Conservation (phyloP, 2,329 filamentous ascomycete genomes). For the Alternaria alternata region DNA sequence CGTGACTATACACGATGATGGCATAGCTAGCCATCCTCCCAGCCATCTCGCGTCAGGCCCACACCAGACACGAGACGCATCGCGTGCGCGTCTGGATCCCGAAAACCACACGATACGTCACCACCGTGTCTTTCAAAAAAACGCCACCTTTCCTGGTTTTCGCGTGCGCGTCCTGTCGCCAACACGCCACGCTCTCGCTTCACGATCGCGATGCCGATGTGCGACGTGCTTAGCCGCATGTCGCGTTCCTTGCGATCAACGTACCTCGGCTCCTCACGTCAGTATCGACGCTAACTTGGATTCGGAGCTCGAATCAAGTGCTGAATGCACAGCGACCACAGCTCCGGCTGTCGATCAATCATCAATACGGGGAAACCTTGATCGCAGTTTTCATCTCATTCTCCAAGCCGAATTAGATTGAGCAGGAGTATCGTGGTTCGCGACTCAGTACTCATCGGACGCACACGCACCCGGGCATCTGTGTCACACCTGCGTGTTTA, state of each 20-base stretch:
- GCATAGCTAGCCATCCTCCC: background rate
- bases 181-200: constrained; percentile 6
- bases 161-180: constrained; percentile 9
- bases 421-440: background rate
- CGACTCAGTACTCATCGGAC: background rate
- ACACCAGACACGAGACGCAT: constrained; percentile 1
- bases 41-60: constrained; percentile 10
- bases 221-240: constrained; percentile 1
- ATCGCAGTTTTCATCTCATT: background rate
- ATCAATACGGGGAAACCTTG: constrained; percentile 4
- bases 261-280: constrained; percentile 11
- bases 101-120: constrained; percentile 17
- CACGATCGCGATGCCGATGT: background rate
- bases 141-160: constrained; percentile 8
- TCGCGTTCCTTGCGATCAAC: constrained; percentile 6
- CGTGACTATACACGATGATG: background rate
- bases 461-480: background rate
- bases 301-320: background rate
- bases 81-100: constrained; percentile 10
- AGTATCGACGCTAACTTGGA: constrained; percentile 15
- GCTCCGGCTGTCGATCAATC: constrained; percentile 2
- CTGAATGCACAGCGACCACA: constrained; percentile 7
- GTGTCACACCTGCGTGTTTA: background rate
- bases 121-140: constrained; percentile 1
- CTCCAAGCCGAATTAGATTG: background rate